These are phyloP conservation scores for Vaccinium vitisidaea DNA, from an alignment of 148 eudicot genomes.

Conservation along the genomic window DNA sequence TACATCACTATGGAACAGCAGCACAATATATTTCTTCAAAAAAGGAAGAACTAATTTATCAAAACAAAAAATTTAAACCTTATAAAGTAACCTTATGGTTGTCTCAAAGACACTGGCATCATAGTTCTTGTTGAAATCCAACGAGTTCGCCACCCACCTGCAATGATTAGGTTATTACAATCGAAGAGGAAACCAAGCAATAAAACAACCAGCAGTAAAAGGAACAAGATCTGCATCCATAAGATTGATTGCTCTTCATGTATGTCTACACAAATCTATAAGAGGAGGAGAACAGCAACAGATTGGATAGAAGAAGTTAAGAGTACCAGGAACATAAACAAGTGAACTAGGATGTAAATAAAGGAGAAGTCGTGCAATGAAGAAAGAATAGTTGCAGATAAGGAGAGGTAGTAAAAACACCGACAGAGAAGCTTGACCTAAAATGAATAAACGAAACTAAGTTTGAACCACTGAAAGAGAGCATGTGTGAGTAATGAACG, in stretches of 20 bases:
- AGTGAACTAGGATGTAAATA: background rate
- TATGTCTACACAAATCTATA: background rate
- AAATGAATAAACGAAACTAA: background rate
- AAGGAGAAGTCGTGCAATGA: background rate
- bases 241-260: background rate
- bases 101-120: slow-evolving; percentile 99
- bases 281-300: background rate
- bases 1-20: slow-evolving; percentile 4
- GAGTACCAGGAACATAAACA: background rate
- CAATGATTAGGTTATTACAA: slow-evolving; percentile 25
- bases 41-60: slow-evolving; percentile 9
- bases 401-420: background rate
- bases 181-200: slow-evolving; percentile 15
- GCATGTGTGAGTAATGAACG: background rate
- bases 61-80: slow-evolving; percentile 49
- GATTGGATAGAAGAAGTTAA: background rate
- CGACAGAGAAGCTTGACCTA: background rate
- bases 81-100: slow-evolving; percentile 96
- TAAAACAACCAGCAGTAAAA: slow-evolving; percentile 11
- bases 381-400: background rate
- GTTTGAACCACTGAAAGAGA: background rate
- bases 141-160: slow-evolving; percentile 88
- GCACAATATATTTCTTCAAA: background rate
- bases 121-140: slow-evolving; percentile 95
- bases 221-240: background rate